Percentiles rank a stretch among this genome's conserved stretches.
Evolutionary conservation across 305 asterid species (phyloP).

Genomic region (Fraxinus velutina): DNA sequence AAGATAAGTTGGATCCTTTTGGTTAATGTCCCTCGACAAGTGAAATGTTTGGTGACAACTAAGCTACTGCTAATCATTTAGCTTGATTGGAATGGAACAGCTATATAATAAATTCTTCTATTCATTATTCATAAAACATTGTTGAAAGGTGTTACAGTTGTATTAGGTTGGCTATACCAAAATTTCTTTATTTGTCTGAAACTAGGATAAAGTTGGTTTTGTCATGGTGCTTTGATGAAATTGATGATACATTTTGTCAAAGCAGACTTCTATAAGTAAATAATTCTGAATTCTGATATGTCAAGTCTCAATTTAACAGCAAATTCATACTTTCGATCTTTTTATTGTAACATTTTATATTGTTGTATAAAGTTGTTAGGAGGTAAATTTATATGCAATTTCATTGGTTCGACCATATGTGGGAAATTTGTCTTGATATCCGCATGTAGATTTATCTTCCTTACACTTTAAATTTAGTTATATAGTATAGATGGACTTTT

Average conservation of each 20-base stretch:
- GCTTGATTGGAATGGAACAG: not conserved
- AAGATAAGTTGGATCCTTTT: not conserved
- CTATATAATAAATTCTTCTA: not conserved
- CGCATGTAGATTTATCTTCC: not conserved
- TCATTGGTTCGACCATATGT: not conserved
- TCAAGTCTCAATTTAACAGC: not conserved
- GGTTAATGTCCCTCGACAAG: not conserved
- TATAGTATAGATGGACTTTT: not conserved
- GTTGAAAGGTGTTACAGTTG: not conserved
- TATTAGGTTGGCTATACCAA: not conserved
- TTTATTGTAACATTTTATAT: not conserved
- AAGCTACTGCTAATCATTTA: not conserved
- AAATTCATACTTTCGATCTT: not conserved
- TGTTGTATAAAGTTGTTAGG: not conserved
- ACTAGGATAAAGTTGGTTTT: not conserved
- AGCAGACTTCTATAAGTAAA: not conserved
- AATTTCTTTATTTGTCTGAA: not conserved
- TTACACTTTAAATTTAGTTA: not conserved
- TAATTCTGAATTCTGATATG: not conserved
- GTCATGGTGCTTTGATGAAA: not conserved
- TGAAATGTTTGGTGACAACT: not conserved
- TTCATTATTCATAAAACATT: not conserved
- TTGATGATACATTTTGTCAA: not conserved
- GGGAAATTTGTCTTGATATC: not conserved
- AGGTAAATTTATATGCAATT: not conserved